A percentile compares a stretch with the other conserved stretches of the same genome.
phyloP scores from a whole-genome alignment of 2,329 filamentous ascomycete species.

The Mycosphaerella arachidis region DNA sequence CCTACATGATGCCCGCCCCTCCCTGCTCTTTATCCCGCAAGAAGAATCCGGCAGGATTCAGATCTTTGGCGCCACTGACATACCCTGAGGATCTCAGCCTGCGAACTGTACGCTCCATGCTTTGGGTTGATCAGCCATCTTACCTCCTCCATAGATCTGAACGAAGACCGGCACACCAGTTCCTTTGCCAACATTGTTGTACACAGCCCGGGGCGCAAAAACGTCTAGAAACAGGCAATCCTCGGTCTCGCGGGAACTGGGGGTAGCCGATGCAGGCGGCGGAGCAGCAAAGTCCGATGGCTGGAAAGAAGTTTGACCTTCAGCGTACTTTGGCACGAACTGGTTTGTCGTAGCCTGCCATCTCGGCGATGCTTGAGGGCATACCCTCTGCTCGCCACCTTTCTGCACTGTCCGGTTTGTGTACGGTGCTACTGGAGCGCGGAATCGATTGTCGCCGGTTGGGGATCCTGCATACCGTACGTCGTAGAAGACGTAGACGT shows the following conservation, averaged over 20 bases:
- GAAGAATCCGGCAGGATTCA: conserved; percentile 9
- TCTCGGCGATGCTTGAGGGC: conserved; percentile 42
- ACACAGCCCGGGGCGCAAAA: conserved; percentile 34
- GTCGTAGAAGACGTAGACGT: conserved; percentile 48
- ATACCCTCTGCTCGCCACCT: conserved; percentile 42
- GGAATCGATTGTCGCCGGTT: conserved; percentile 48
- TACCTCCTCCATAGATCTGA: conserved; percentile 44
- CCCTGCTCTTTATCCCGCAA: conserved; percentile 6
- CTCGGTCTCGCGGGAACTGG: conserved; percentile 32
- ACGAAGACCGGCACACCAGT: conserved; percentile 36
- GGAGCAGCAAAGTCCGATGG: conserved; percentile 15
- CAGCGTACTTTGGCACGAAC: conserved; percentile 29
- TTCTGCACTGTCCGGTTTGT: conserved; percentile 46
- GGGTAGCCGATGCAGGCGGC: conserved; percentile 5
- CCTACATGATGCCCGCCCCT: not conserved
- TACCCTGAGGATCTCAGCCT: not conserved
- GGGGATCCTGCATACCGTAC: conserved; percentile 55
- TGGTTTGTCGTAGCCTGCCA: conserved; percentile 39
- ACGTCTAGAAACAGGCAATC: conserved; percentile 42
- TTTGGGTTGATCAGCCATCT: too few relatives aligned
- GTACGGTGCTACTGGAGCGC: conserved; percentile 39
- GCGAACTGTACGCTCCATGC: too few relatives aligned
- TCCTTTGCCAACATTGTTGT: conserved; percentile 32
- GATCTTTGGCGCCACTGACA: conserved; percentile 5
- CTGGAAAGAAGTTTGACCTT: conserved; percentile 12